These are phyloP conservation scores for Boletus sensibilis DNA, from an alignment of 768 basidiomycete genomes.

Conservation along the genomic window DNA sequence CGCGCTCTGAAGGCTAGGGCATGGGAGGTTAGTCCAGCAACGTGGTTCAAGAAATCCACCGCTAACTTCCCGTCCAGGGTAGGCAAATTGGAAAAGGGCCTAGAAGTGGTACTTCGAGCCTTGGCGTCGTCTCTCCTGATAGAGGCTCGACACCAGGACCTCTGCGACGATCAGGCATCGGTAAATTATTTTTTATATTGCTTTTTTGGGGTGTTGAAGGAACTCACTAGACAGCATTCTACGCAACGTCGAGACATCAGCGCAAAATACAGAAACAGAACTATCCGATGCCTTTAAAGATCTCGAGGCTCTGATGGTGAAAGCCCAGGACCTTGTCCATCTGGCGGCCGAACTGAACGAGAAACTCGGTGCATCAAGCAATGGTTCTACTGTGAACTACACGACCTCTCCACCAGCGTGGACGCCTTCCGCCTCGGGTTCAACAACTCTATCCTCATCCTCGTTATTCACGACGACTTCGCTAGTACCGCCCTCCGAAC, in stretches of 20 bases:
- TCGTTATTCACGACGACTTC: conserved; percentile 27
- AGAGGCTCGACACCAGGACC: conserved; percentile 14
- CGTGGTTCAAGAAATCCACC: not conserved
- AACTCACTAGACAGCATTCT: conserved; percentile 73
- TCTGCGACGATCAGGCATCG: conserved; percentile 30
- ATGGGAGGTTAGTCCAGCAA: conserved; percentile 59
- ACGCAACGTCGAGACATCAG: conserved; percentile 66
- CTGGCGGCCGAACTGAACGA: conserved; percentile 87
- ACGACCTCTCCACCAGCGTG: conserved; percentile 13
- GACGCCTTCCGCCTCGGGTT: conserved; percentile 18
- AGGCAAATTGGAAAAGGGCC: conserved; percentile 27
- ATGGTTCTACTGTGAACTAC: conserved; percentile 3
- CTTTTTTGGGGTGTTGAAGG: conserved; percentile 3
- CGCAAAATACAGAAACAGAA: conserved; percentile 58
- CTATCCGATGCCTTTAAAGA: conserved; percentile 81
- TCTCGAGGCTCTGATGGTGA: conserved; percentile 85
- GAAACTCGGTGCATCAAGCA: conserved; percentile 55
- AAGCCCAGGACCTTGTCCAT: conserved; percentile 90
- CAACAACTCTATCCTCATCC: conserved; percentile 23
- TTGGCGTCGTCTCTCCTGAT: conserved; percentile 18
- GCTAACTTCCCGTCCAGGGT: conserved; percentile 22
- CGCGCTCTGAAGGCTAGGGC: conserved; percentile 64
- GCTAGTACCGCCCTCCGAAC: conserved; percentile 49
- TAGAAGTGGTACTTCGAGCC: conserved; percentile 23
- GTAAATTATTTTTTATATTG: conserved; percentile 14